A percentile compares a stretch with the other conserved stretches of the same genome.
Conservation (phyloP, 78 protist genomes). For the Pigoraptor vietnamica region DNA sequence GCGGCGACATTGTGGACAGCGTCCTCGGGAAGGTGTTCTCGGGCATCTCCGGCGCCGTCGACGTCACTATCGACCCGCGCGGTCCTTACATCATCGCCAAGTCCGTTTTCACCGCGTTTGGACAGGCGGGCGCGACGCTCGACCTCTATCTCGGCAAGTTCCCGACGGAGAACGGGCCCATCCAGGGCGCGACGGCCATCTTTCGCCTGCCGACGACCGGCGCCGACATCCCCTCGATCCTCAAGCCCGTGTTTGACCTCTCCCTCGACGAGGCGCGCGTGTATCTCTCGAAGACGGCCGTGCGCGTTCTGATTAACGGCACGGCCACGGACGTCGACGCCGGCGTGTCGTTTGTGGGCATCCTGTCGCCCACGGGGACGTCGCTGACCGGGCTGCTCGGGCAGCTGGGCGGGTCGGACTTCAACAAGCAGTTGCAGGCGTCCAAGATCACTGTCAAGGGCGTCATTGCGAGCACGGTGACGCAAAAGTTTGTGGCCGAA, state of each 20-base stretch:
- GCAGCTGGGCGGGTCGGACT: not conserved
- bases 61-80: not conserved
- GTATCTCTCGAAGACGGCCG: not conserved
- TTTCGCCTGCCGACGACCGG: not conserved
- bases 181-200: not conserved
- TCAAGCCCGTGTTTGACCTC: not conserved
- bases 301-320: not conserved
- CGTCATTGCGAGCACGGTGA: not conserved
- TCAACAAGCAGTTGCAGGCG: not conserved
- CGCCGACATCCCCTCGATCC: not conserved
- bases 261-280: not conserved
- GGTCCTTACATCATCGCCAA: not conserved
- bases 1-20: not conserved
- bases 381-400: not conserved
- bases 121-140: not conserved
- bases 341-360: not conserved
- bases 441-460: not conserved
- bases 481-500: not conserved
- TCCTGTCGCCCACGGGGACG: not conserved
- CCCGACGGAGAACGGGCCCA: not conserved
- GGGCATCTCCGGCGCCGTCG: not conserved
- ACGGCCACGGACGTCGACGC: not conserved
- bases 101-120: not conserved
- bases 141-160: not conserved
- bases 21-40: not conserved